Evolutionary conservation across 345 rosid genomes (phyloP).

Genomic region (Lenwebbia sp.): DNA sequence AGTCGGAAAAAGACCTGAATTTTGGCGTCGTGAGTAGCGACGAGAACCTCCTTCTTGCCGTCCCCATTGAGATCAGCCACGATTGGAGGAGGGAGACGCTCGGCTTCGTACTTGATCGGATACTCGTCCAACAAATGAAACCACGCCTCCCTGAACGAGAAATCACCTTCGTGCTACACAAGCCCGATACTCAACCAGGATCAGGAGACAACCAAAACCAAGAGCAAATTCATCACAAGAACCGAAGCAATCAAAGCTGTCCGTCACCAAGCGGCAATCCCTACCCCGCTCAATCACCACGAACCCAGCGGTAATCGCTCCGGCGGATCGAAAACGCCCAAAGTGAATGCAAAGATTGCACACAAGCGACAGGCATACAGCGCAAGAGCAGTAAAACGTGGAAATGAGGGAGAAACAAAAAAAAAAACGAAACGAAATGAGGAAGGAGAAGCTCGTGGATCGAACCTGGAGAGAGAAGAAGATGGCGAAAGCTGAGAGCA

Average conservation of each 20-base stretch:
- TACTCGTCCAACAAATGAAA: conserved; percentile 68
- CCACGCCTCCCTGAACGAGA: conserved; percentile 96
- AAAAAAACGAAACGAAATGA: not conserved
- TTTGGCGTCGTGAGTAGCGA: conserved; percentile 90
- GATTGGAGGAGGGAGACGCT: conserved; percentile 86
- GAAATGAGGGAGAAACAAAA: too few species aligned
- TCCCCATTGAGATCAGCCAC: conserved; percentile 95
- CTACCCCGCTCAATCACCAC: not conserved
- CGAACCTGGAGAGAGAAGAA: conserved; percentile 97
- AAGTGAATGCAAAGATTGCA: not conserved
- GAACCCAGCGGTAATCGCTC: not conserved
- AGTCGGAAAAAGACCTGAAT: conserved; percentile 46
- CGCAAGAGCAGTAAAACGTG: not conserved
- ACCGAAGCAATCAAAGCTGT: not conserved
- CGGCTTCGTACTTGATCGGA: conserved; percentile 82
- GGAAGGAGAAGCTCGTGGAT: not conserved
- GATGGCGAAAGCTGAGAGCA: conserved; percentile 92
- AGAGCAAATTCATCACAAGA: not conserved
- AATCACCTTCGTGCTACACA: conserved; percentile 87
- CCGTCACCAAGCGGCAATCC: not conserved
- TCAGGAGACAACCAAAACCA: not conserved
- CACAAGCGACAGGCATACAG: not conserved
- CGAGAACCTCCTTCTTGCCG: conserved; percentile 81
- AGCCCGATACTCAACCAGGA: not conserved
- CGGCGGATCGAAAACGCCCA: not conserved